Percentiles rank a stretch among this genome's conserved stretches.
These are phyloP conservation scores for Triticum urartu DNA, from an alignment of 176 grass and related monocot species.

Conservation along the genomic window DNA sequence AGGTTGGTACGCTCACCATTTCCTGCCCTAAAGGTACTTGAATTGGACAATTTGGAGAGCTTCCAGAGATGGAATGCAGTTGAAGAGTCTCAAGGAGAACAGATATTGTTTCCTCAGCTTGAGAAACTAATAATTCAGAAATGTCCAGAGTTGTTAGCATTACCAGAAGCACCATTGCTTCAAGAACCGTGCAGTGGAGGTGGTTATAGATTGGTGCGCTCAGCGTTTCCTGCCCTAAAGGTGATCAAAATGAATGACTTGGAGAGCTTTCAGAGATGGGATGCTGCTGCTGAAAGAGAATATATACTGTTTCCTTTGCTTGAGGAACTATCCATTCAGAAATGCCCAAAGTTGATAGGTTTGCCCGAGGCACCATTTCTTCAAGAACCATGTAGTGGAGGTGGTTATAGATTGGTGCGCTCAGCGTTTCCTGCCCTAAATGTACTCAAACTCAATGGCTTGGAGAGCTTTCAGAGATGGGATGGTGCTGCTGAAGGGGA, in stretches of 20 bases:
- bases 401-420: too few species aligned
- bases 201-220: background rate
- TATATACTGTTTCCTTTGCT: too few species aligned
- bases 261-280: background rate
- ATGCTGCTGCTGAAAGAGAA: background rate
- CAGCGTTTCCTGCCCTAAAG: background rate
- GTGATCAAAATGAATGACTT: fast-evolving
- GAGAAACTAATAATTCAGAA: fast-evolving
- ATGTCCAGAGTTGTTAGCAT: background rate
- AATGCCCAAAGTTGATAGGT: too few species aligned
- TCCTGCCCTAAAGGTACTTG: background rate
- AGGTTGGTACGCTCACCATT: background rate
- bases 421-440: background rate
- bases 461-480: too few species aligned
- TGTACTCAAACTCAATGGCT: background rate
- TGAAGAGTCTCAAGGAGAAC: too few species aligned
- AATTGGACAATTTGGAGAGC: fast-evolving
- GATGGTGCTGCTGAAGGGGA: too few species aligned
- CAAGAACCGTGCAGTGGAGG: background rate
- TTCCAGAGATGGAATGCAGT: background rate
- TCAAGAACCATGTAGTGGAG: too few species aligned
- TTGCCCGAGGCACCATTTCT: too few species aligned
- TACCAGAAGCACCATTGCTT: background rate
- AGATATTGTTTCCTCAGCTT: too few species aligned
- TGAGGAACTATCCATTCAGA: too few species aligned